phyloP scores from a whole-genome alignment of 495 filamentous ascomycete species.

The Eremomyces bilateralis region DNA sequence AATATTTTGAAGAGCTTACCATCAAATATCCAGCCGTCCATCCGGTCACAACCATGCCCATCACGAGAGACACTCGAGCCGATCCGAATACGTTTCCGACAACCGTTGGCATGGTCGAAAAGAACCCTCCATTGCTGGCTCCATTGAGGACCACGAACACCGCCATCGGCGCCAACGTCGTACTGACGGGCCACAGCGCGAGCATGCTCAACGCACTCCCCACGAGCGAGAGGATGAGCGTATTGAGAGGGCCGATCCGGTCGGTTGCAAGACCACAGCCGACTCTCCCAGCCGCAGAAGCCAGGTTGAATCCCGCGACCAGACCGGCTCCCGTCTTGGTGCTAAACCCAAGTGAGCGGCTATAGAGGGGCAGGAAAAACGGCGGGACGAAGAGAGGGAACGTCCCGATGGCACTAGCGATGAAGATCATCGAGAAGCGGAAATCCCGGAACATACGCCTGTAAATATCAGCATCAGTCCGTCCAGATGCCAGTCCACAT shows the following conservation, averaged over 20 bases:
- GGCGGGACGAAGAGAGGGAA: conserved; percentile 39
- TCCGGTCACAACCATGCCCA: conserved; percentile 39
- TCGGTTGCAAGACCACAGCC: conserved; percentile 28
- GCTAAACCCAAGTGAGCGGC: conserved; percentile 23
- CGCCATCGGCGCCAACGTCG: conserved; percentile 26
- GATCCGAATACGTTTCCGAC: conserved; percentile 35
- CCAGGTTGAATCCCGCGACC: conserved; percentile 32
- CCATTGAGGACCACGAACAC: conserved; percentile 33
- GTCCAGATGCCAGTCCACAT: conserved; percentile 1
- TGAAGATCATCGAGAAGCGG: conserved; percentile 29
- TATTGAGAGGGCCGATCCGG: conserved; percentile 29
- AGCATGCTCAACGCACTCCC: conserved; percentile 32
- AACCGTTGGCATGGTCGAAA: conserved; percentile 37
- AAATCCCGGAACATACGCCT: conserved; percentile 28
- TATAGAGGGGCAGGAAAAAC: conserved; percentile 33
- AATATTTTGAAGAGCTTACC: too few species aligned
- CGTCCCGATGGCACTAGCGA: conserved; percentile 32
- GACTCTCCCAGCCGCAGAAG: conserved; percentile 29
- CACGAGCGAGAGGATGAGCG: conserved; percentile 23
- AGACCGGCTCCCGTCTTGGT: conserved; percentile 29
- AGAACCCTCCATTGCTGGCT: conserved; percentile 33
- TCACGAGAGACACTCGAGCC: conserved; percentile 29
- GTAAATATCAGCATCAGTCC: not conserved
- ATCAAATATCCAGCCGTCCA: conserved; percentile 38
- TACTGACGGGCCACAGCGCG: conserved; percentile 33